These are phyloP conservation scores for Pseudogymnoascus sp. DNA, from an alignment of 2,329 filamentous ascomycete genomes.

Conservation along the genomic window DNA sequence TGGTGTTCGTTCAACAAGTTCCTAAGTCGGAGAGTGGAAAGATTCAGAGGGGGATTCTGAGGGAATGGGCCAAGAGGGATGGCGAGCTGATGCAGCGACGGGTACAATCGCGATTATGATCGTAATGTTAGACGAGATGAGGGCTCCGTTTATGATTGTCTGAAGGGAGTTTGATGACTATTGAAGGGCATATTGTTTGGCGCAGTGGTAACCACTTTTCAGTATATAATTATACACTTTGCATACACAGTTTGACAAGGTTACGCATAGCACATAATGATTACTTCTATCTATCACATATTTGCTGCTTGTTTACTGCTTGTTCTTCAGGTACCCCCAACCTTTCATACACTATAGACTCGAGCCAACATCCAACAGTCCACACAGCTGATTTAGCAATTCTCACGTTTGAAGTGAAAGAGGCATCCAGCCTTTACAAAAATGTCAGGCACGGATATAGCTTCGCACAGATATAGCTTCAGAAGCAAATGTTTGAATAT, in stretches of 20 bases:
- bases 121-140: neutral
- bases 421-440: neutral
- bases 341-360: neutral
- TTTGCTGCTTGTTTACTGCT: neutral
- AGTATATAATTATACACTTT: neutral
- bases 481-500: neutral
- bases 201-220: neutral
- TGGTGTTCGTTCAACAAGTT: conserved; percentile 49
- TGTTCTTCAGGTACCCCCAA: neutral
- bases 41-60: conserved; percentile 49
- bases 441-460: neutral
- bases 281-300: neutral
- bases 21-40: conserved; percentile 52
- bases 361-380: neutral
- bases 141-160: neutral
- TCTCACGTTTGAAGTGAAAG: too few species aligned
- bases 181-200: neutral
- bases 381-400: neutral
- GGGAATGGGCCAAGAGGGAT: conserved; percentile 51
- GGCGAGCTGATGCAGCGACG: conserved; percentile 29
- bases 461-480: neutral
- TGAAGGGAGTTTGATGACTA: neutral
- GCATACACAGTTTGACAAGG: neutral
- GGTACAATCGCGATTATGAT: conserved; percentile 12
- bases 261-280: neutral